A percentile compares a stretch with the other conserved stretches of the same genome.
Evolutionary conservation across 139 green algal species (phyloP).

Genomic region (Pseudopediastrum boryanum): DNA sequence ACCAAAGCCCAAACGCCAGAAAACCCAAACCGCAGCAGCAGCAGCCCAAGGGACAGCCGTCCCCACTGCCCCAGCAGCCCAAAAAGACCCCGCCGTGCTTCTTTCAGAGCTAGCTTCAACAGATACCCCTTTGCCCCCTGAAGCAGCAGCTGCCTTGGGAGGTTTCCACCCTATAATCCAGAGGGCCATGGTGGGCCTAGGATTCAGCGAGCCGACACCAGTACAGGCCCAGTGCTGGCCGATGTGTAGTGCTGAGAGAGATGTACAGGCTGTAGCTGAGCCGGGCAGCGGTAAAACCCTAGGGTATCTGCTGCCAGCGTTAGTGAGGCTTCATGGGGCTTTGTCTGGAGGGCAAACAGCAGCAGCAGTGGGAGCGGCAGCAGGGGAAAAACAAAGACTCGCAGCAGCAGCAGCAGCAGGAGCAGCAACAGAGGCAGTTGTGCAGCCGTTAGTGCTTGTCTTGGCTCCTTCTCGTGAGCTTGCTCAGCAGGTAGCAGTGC

Average conservation of each 20-base stretch:
- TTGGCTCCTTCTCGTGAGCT: constrained; percentile 85
- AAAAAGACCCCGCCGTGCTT: too few relatives aligned
- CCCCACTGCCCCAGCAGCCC: too few relatives aligned
- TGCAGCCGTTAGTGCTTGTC: constrained; percentile 60
- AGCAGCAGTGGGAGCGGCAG: constrained; percentile 20
- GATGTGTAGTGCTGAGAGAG: constrained; percentile 26
- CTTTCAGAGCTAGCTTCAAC: too few relatives aligned
- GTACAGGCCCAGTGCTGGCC: constrained; percentile 65
- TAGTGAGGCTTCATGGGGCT: constrained; percentile 35
- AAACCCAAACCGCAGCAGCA: too few relatives aligned
- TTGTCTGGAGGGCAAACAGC: background rate
- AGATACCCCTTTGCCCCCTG: too few relatives aligned
- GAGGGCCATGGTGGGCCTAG: constrained; percentile 63
- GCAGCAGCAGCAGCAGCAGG: constrained; percentile 25
- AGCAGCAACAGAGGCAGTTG: background rate
- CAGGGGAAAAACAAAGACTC: too few relatives aligned
- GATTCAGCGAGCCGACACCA: constrained; percentile 69
- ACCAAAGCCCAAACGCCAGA: too few relatives aligned
- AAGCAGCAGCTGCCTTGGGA: constrained; percentile 22
- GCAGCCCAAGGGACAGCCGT: too few relatives aligned
- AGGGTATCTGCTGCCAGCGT: constrained; percentile 75
- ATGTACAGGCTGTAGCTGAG: constrained; percentile 70
- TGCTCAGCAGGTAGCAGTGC: constrained; percentile 67
- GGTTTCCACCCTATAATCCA: constrained; percentile 51
- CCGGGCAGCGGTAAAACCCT: constrained; percentile 89